Evolutionary conservation across 176 grass and related monocot species (phyloP).

Genomic region (Zoysia japonica): DNA sequence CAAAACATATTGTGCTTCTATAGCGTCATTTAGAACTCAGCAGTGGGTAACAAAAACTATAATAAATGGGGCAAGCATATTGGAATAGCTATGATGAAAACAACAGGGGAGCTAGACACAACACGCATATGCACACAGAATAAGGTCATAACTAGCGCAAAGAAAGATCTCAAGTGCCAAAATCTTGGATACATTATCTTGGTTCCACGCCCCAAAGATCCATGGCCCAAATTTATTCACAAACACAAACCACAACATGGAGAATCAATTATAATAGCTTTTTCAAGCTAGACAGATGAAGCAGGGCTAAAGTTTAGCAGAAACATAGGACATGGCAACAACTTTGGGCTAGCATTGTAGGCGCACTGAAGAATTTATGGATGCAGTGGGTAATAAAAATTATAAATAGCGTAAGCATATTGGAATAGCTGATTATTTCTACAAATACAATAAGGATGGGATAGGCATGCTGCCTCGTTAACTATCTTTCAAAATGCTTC

Average conservation of each 20-base stretch:
- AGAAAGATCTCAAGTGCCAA: slow-evolving; percentile 9
- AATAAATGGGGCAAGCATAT: no score
- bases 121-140: neutral
- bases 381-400: no score
- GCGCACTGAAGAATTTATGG: neutral
- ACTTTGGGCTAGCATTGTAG: slow-evolving; percentile 1
- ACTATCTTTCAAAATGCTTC: neutral
- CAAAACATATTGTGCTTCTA: neutral
- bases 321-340: neutral
- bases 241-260: neutral
- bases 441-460: neutral
- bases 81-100: neutral
- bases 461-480: no score
- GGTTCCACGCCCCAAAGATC: neutral
- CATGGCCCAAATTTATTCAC: neutral
- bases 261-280: no score
- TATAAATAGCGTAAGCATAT: neutral
- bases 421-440: neutral
- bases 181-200: slow-evolving; percentile 5
- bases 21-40: slow-evolving; percentile 2
- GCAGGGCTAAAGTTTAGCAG: neutral
- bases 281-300: neutral
- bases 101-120: neutral
- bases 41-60: neutral
- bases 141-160: neutral